Base-by-base conservation (phyloP, 257 asterid genomes). In the Primulina huaijiensis region DNA sequence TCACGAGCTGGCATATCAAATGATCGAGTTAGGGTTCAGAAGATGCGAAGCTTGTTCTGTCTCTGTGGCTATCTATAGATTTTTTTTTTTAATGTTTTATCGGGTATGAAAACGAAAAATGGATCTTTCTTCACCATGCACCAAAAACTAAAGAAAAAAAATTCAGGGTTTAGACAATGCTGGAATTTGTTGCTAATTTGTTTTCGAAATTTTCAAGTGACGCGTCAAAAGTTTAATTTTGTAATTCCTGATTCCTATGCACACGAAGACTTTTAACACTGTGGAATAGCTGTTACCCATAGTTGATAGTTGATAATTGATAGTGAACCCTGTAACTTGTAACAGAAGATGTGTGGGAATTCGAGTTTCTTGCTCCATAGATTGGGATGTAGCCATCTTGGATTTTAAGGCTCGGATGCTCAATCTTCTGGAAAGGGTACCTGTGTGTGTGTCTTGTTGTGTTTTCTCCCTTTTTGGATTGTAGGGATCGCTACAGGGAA, bases 21-120 rank as follows among this genome's bases (percentile, higher is more conserved):
- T 30, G 37, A n/a, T n/a, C n/a, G n/a, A 43, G 50, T 29, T 64
- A 25, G 61, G 76, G 57, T 20, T 30, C 55, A 53, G 35, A 34
- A 38, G 27, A 23, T 40, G 56, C 19, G 8, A 52, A 62, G 0
- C 50, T 43, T 34, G 30, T 23, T 3, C 3, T 65, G 33, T 16
- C 30, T 60, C 50, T 72, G 64, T 29, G 70, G 10, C 30, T 29
- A 34, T 19, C 34, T 19, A 16, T 56, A 4, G 53, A 31, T 30
- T 19, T 52, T 5, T 53, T 52, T 5, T 53, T 33, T 46, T 27
- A 0, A 6, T 57, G 37, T 34, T 20, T 20, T 8, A 2, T 60
- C 46, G 35, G 8, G 17, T 53, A 11, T 14, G 73, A 11, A 23
- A 19, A 33, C 0, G 46, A 17, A 60, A 7, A 31, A 17, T 30